Evolutionary conservation across 257 asterid species (phyloP).

Genomic region (Linderniella brevidens): DNA sequence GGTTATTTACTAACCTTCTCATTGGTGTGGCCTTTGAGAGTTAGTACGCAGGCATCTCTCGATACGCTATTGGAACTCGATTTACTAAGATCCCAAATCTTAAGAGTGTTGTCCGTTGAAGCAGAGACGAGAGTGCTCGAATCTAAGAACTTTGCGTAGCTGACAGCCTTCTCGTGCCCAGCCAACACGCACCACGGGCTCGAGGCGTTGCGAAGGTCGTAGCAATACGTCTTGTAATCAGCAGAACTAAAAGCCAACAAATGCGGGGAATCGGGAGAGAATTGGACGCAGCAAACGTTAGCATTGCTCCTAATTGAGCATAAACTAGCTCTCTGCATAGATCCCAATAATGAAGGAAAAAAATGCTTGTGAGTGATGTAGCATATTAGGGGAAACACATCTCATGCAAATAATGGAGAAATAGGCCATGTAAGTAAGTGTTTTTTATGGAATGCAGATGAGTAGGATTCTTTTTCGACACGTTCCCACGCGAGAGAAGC

Average conservation of each 20-base stretch:
- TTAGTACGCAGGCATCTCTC: constrained; percentile 57
- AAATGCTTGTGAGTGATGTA: too few relatives aligned
- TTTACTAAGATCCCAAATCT: constrained; percentile 85
- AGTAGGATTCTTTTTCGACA: too few relatives aligned
- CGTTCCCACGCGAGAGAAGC: too few relatives aligned
- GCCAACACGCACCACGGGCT: constrained; percentile 77
- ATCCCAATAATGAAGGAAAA: too few relatives aligned
- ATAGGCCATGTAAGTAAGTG: too few relatives aligned
- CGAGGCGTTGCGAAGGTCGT: constrained; percentile 69
- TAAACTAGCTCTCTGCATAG: constrained; percentile 64
- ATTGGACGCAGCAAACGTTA: constrained; percentile 85
- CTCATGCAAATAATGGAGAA: too few relatives aligned
- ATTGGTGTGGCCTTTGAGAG: constrained; percentile 81
- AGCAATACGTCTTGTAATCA: constrained; percentile 79
- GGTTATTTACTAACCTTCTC: constrained; percentile 57
- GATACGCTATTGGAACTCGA: constrained; percentile 47
- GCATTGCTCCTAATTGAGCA: constrained; percentile 83
- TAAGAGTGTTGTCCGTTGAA: constrained; percentile 86
- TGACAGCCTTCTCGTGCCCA: constrained; percentile 85
- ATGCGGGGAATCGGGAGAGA: constrained; percentile 56
- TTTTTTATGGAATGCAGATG: too few relatives aligned
- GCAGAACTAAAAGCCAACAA: constrained; percentile 75
- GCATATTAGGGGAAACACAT: too few relatives aligned
- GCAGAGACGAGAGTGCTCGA: constrained; percentile 67
- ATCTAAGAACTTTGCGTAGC: constrained; percentile 75